Percentiles rank a stretch among this genome's conserved stretches.
Conservation (phyloP, 2,329 filamentous ascomycete genomes). For the Fusarium avenaceum region DNA sequence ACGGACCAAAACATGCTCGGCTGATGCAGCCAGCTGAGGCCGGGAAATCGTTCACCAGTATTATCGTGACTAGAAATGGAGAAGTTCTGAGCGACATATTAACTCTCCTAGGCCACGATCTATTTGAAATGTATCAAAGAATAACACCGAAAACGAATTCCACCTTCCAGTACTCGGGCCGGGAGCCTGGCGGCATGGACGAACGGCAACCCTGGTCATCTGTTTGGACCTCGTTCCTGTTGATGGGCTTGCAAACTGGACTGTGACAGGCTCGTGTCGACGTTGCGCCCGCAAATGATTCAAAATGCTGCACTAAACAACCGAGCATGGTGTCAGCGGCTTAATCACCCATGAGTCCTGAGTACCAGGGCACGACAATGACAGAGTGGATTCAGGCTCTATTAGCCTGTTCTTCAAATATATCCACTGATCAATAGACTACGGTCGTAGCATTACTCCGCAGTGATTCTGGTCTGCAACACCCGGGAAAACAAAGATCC, state of each 20-base stretch:
- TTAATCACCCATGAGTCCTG: slow-evolving; percentile 23
- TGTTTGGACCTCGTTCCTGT: slow-evolving; percentile 32
- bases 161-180: slow-evolving; percentile 22
- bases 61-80: neutral
- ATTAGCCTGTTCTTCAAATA: slow-evolving; percentile 35
- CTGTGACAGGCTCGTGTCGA: slow-evolving; percentile 43
- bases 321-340: slow-evolving; percentile 47
- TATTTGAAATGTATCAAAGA: slow-evolving; percentile 13
- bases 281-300: slow-evolving; percentile 50
- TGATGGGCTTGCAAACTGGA: slow-evolving; percentile 36
- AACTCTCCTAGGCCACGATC: slow-evolving; percentile 7
- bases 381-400: slow-evolving; percentile 30
- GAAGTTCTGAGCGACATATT: neutral
- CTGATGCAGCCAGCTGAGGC: neutral
- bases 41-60: neutral
- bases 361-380: neutral
- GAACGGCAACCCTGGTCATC: slow-evolving; percentile 30
- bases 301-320: slow-evolving; percentile 43
- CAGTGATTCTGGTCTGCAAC: slow-evolving; percentile 1
- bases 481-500: slow-evolving; percentile 40
- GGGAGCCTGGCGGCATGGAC: slow-evolving; percentile 25
- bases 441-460: neutral
- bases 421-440: slow-evolving; percentile 13
- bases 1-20: neutral
- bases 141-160: slow-evolving; percentile 26